Conservation (phyloP, 2,329 filamentous ascomycete species). For the Penicillium rolfsii region DNA sequence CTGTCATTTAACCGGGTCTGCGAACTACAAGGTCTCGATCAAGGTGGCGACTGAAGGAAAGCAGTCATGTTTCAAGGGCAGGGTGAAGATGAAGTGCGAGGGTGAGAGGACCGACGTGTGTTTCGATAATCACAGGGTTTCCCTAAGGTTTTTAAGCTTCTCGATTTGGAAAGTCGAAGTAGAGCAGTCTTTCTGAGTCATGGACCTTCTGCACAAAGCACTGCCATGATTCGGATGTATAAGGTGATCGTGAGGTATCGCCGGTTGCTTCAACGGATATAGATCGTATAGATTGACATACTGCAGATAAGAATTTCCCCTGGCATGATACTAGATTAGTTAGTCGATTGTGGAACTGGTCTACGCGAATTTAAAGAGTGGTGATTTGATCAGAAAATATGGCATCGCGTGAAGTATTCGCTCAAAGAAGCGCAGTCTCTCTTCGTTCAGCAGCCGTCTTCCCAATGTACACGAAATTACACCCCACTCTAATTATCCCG, state of each 20-base stretch:
- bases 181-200: neutral
- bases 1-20: slow-evolving; percentile 2
- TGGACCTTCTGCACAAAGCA: neutral
- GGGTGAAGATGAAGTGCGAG: neutral
- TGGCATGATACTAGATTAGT: neutral
- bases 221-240: neutral
- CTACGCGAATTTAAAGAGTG: neutral
- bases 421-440: no score
- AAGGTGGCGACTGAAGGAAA: slow-evolving; percentile 1
- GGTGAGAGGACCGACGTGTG: neutral
- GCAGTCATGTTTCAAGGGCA: neutral
- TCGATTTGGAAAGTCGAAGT: neutral
- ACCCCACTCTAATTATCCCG: neutral
- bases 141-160: neutral
- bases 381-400: neutral
- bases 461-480: neutral
- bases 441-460: no score
- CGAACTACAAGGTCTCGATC: neutral
- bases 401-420: no score
- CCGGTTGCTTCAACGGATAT: no score
- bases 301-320: neutral
- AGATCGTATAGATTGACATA: neutral
- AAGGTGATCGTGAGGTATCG: neutral
- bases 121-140: no score
- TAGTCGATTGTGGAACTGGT: neutral